Percentiles rank a stretch among this genome's conserved stretches.
Evolutionary conservation across 495 filamentous ascomycete genomes (phyloP).

Genomic region (Lepraria neglecta): DNA sequence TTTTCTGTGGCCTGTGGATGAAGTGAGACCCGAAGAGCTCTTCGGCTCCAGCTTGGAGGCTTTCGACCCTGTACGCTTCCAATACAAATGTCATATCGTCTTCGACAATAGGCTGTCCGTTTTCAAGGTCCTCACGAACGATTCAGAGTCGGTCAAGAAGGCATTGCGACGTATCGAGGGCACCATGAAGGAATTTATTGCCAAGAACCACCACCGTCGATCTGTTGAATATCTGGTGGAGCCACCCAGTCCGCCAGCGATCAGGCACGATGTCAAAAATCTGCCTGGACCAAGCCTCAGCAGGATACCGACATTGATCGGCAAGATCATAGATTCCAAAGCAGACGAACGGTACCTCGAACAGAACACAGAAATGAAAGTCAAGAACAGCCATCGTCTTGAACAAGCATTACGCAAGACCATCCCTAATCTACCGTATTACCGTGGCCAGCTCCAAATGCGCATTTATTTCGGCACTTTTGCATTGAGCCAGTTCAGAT

Average conservation of each 20-base stretch:
- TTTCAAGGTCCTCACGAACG: slow-evolving; percentile 33
- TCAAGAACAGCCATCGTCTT: slow-evolving; percentile 30
- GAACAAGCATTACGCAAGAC: slow-evolving; percentile 31
- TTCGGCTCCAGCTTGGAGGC: slow-evolving; percentile 44
- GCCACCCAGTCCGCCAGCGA: slow-evolving; percentile 27
- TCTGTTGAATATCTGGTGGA: slow-evolving; percentile 39
- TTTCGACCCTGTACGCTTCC: slow-evolving; percentile 41
- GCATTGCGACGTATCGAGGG: slow-evolving; percentile 36
- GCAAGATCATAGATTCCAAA: slow-evolving; percentile 3
- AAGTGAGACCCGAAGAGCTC: slow-evolving; percentile 33
- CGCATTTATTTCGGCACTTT: slow-evolving; percentile 52
- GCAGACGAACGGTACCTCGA: not conserved
- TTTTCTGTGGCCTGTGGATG: slow-evolving; percentile 43
- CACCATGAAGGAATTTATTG: slow-evolving; percentile 34
- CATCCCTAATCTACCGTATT: slow-evolving; percentile 32
- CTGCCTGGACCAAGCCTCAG: slow-evolving; percentile 1
- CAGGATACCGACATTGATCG: slow-evolving; percentile 20
- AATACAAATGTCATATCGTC: slow-evolving; percentile 33
- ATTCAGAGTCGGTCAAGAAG: slow-evolving; percentile 27
- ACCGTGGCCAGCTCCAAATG: slow-evolving; percentile 44
- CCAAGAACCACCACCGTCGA: slow-evolving; percentile 31
- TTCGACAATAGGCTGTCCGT: slow-evolving; percentile 31
- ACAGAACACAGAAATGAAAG: not conserved
- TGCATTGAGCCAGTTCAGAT: slow-evolving; percentile 41
- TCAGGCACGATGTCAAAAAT: slow-evolving; percentile 9